Evolutionary conservation across 441 rosid species (phyloP), one percentile per base, ranked within the genome.

Genomic region (Gossypium lobatum): DNA sequence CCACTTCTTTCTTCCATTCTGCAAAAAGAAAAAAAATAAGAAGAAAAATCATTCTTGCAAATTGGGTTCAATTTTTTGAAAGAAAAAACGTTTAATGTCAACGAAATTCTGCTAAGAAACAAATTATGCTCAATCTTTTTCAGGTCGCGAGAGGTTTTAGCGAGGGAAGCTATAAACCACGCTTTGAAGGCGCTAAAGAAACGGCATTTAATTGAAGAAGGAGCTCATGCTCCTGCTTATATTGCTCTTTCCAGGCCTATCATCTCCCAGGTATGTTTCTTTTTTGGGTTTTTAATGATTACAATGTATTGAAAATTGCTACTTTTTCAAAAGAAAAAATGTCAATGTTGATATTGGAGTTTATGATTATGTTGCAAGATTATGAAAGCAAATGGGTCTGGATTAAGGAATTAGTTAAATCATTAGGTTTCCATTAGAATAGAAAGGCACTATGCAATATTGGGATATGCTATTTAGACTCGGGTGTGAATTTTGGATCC

Each of bases 161-260:
- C 93, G 13, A 80, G 70, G 78, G 91, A 85, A 65, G 95, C 97
- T 7, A 87, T 95, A 64, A 88, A 83, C 74, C 96, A 93, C 70
- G 98, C 99, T 20, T 73, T 93, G 70, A 87, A 87, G 83, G 92
- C 97, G 73, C 73, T 95, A 28, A 81, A 88, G 80, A 89, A 84
- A 78, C 93, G 99, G 77, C 97, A 93, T 87, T 87, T 88, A 79
- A 77, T 88, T 0, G 99, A 95, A 79, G 98, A 93, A 89, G 93
- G 89, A 58, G 98, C 98, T 84, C 98, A 93, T 84, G 86, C 86
- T 64, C 93, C 99, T 8, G 96, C 97, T 26, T 65, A 75, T 70
- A 78, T 79, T 42, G 98, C 99, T 75, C 95, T 95, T 79, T 86
- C 96, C 50, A 77, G 71, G 70, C 99, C 99, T 11, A 72, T 95